Evolutionary conservation across 1,284 basidiomycete genomes (phyloP), one percentile per base, ranked within the genome.

Genomic region (Stereum hirsutum): DNA sequence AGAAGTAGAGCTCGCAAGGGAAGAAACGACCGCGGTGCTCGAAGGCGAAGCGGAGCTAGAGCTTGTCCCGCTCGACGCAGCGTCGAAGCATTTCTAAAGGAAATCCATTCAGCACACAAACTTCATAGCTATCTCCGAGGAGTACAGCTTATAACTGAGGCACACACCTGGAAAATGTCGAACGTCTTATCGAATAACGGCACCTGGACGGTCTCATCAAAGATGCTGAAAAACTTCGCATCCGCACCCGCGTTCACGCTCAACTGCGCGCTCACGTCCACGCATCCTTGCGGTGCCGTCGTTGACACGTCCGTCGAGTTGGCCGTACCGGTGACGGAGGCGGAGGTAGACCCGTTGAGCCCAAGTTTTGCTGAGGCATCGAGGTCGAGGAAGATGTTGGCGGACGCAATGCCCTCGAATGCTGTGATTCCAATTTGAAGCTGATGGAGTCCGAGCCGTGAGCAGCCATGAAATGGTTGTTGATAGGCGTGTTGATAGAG

Each of bases 371-470:
- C 33, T n/a, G 33, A 35, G 15, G 65, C 57, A 48, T 75, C 71
- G 25, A 74, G 54, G 12, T 64, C 56, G 24, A 73, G 49, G 56
- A 66, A 70, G 8, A 72, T 52, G 3, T 53, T 52, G 11, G 68
- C 62, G 5, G 59, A 41, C 2, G 58, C 60, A 2, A 53, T 33
- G 17, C 54, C 54, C 7, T 49, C 58, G 0, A 73, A 53, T 1
- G 65, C 66, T 0, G 52, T 53, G 23, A 75, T 49, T 4, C 65
- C 66, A 34, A 73, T 23, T 52, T 32, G 32, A 37, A 25, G 44
- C 32, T 33, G 35, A 15, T 8, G 8, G 23, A 31, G n/a, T n/a
- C n/a, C n/a, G n/a, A n/a, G n/a, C n/a, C n/a, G n/a, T n/a, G n/a
- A n/a, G n/a, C n/a, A n/a, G n/a, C n/a, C n/a, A n/a, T n/a, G 33